Conservation (phyloP, 202 grass and related monocot genomes). For the Bolboschoenoplectus hybrid region DNA sequence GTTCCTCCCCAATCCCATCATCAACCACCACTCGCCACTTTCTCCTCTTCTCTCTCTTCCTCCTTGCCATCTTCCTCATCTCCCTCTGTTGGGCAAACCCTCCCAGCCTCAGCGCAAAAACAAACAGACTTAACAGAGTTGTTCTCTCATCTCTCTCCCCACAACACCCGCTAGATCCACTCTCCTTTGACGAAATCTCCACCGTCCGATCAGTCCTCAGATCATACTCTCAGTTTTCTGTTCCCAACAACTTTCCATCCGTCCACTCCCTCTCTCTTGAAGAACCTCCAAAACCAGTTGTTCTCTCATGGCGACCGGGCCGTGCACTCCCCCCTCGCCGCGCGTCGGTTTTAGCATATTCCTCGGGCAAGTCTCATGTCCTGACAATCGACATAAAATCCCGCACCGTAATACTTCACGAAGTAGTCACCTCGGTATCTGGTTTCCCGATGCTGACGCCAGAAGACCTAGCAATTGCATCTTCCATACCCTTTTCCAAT, state of each 20-base stretch:
- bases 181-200: constrained; percentile 47
- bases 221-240: constrained; percentile 30
- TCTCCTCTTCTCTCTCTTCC: not conserved
- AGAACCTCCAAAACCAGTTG: constrained; percentile 52
- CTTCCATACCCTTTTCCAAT: constrained; percentile 51
- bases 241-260: constrained; percentile 42
- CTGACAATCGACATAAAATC: constrained; percentile 44
- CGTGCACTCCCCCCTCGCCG: constrained; percentile 40
- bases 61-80: constrained; percentile 25
- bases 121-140: constrained; percentile 23
- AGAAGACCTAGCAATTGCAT: constrained; percentile 55
- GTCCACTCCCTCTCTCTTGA: constrained; percentile 67
- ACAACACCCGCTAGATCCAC: constrained; percentile 55
- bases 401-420: constrained; percentile 40
- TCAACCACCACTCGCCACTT: not conserved
- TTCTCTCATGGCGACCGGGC: constrained; percentile 31
- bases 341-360: constrained; percentile 59
- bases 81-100: not conserved
- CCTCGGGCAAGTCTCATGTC: constrained; percentile 45
- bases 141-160: not conserved
- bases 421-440: constrained; percentile 39
- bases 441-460: constrained; percentile 60
- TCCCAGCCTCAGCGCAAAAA: not conserved
- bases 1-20: not conserved
- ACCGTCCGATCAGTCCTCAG: constrained; percentile 29